These are phyloP conservation scores for Leersia perrieri DNA, from an alignment of 176 grass and related monocot genomes.

Conservation along the genomic window DNA sequence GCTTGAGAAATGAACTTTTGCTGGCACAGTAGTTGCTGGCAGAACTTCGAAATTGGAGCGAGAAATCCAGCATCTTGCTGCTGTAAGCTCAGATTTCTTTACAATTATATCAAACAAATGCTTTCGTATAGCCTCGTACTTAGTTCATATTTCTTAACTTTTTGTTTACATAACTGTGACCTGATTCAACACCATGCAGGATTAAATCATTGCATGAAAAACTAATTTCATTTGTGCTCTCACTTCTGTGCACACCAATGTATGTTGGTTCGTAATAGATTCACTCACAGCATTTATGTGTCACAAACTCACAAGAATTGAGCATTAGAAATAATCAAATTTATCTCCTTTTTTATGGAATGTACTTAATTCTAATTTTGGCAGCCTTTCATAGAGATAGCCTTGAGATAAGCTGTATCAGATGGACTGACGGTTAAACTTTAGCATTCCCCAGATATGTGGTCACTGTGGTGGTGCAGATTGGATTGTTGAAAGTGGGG, in stretches of 20 bases:
- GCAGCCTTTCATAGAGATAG: not conserved
- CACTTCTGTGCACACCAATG: not conserved
- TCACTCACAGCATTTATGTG: not conserved
- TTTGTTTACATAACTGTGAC: not conserved
- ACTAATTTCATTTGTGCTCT: not conserved
- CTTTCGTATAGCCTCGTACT: not conserved
- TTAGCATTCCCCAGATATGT: conserved; percentile 59
- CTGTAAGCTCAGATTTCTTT: conserved; percentile 49
- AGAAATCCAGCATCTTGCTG: conserved; percentile 78
- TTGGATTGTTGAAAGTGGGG: conserved; percentile 66
- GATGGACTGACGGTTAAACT: not conserved
- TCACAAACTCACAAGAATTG: conserved; percentile 6
- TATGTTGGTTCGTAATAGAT: not conserved
- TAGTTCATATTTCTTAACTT: not conserved
- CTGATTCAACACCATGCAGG: not conserved
- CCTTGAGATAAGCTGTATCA: not conserved
- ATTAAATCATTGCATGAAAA: not conserved
- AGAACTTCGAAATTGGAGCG: conserved; percentile 75
- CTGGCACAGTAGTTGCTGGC: conserved; percentile 52
- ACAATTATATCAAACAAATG: not conserved
- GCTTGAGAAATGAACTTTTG: conserved; percentile 62
- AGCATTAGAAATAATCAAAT: not conserved
- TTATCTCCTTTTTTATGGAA: not conserved
- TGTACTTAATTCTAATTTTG: too few relatives aligned
- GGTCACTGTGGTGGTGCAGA: conserved; percentile 74